These are phyloP conservation scores for Trypanosomatidae sp. DNA, from an alignment of 208 protist genomes.

Conservation along the genomic window DNA sequence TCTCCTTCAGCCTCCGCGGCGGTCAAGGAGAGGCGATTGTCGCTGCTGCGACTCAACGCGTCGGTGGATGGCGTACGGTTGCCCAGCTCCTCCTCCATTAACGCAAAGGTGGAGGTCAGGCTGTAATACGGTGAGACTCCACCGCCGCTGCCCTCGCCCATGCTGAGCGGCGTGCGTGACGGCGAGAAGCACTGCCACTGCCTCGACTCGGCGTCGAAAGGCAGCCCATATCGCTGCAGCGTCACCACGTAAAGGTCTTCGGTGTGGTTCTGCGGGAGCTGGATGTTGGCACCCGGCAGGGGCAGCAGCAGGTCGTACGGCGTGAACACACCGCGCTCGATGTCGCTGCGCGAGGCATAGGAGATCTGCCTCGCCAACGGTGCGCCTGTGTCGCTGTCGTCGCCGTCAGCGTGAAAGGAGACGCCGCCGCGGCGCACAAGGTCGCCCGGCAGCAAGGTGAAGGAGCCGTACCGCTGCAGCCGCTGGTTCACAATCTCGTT, in stretches of 20 bases:
- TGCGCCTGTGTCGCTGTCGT: background rate
- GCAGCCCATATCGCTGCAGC: conserved; percentile 73
- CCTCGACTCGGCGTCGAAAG: conserved; percentile 72
- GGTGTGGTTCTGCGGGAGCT: conserved; percentile 86
- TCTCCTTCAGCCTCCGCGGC: too few relatives aligned
- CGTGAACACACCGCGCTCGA: conserved; percentile 57
- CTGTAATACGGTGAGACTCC: conserved; percentile 56
- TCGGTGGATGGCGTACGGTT: conserved; percentile 38
- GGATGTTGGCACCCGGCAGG: conserved; percentile 65
- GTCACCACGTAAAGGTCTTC: conserved; percentile 83
- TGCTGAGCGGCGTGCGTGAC: background rate
- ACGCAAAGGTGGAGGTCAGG: conserved; percentile 58
- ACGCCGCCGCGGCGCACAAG: conserved; percentile 53
- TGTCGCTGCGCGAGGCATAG: conserved; percentile 38
- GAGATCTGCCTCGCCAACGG: conserved; percentile 3
- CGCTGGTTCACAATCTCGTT: conserved; percentile 89
- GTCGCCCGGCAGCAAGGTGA: conserved; percentile 80
- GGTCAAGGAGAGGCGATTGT: too few relatives aligned
- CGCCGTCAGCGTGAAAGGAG: background rate
- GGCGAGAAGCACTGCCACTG: conserved; percentile 81
- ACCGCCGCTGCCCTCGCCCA: background rate
- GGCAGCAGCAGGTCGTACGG: conserved; percentile 75
- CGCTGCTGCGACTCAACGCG: too few relatives aligned
- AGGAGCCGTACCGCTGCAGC: conserved; percentile 82
- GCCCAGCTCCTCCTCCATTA: conserved; percentile 78